These are phyloP conservation scores for carrot (Daucus carota) DNA, from an alignment of 129 eudicot genomes.

Conservation along the genomic window DNA sequence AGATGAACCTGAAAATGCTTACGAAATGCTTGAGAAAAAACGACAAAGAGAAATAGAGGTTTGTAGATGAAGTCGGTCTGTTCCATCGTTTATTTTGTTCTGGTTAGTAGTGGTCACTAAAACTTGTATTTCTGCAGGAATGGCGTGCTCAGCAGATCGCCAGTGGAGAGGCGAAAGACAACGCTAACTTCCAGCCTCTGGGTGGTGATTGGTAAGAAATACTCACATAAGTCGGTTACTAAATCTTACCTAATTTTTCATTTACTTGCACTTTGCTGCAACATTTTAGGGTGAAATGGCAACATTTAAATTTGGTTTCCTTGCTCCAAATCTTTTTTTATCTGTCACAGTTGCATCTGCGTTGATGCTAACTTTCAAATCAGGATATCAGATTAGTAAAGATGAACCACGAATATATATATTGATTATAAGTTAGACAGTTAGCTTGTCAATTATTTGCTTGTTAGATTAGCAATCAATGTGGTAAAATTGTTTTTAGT, in stretches of 20 bases:
- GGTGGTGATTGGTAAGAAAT: conserved; percentile 84
- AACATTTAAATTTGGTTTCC: not conserved
- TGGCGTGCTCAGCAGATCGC: conserved; percentile 95
- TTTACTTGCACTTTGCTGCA: not conserved
- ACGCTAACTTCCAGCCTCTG: conserved; percentile 95
- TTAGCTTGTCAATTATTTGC: not conserved
- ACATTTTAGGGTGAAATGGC: no score
- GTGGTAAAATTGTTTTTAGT: not conserved
- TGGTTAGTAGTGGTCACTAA: conserved; percentile 9
- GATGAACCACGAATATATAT: not conserved
- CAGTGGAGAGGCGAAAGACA: conserved; percentile 87
- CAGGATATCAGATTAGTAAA: not conserved
- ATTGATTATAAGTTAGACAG: not conserved
- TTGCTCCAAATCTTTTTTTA: not conserved
- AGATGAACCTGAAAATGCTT: conserved; percentile 68
- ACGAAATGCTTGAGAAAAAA: conserved; percentile 68
- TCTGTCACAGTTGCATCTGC: not conserved
- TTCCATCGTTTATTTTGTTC: not conserved
- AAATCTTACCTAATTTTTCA: not conserved
- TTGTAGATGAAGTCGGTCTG: not conserved
- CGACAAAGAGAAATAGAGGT: conserved; percentile 92
- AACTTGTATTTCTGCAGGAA: conserved; percentile 37
- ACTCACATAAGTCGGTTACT: not conserved
- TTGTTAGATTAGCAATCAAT: not conserved
- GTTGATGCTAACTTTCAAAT: not conserved